These are phyloP conservation scores for Musa itinerans DNA, from an alignment of 176 grass and related monocot species.

Conservation along the genomic window DNA sequence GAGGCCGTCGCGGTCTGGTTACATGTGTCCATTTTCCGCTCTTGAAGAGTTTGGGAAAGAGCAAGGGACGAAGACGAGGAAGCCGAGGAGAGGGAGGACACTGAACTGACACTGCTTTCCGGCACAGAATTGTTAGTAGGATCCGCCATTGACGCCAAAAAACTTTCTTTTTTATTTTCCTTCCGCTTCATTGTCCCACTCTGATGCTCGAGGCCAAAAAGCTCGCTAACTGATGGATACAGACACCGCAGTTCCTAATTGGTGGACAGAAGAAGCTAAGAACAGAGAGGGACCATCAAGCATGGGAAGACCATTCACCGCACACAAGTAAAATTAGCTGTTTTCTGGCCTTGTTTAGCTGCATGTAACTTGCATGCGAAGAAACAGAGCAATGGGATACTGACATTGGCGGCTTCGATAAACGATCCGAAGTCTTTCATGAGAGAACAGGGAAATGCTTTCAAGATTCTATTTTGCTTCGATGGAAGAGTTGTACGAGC, in stretches of 20 bases:
- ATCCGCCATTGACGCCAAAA: slow-evolving; percentile 10
- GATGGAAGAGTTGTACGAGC: neutral
- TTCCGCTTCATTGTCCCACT: neutral
- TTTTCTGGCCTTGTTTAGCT: neutral
- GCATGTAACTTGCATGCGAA: neutral
- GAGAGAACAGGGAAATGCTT: neutral
- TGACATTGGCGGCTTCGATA: neutral
- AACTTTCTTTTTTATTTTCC: neutral
- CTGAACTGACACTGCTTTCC: slow-evolving; percentile 2
- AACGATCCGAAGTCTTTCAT: neutral
- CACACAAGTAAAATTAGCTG: no score
- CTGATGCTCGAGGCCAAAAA: neutral
- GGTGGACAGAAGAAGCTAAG: neutral
- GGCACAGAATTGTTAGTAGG: neutral
- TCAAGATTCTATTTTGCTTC: neutral
- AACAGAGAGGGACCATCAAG: neutral
- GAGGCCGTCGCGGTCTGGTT: neutral
- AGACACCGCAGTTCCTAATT: neutral
- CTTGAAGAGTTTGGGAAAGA: neutral
- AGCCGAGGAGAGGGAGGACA: slow-evolving; percentile 5
- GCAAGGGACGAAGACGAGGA: neutral
- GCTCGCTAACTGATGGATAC: neutral
- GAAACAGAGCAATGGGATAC: neutral
- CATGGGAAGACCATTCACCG: no score
- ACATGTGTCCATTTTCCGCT: neutral